Evolutionary conservation across 176 grass and related monocot species (phyloP).

Genomic region (Coix lacrymajobi): DNA sequence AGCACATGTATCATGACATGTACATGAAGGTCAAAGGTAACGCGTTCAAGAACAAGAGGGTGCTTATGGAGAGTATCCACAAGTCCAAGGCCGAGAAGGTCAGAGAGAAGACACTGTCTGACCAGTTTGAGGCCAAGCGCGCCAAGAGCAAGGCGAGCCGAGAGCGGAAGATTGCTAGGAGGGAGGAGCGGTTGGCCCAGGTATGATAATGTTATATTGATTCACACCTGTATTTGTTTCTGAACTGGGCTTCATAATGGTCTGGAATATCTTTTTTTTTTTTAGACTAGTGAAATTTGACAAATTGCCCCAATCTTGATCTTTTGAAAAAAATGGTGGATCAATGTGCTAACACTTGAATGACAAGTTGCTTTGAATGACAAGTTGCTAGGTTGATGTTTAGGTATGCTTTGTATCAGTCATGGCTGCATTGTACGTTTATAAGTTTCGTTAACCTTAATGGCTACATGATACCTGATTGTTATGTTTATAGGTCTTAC

Average conservation of each 20-base stretch:
- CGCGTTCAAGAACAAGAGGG: not conserved
- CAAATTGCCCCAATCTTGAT: not conserved
- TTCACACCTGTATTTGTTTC: not conserved
- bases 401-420: not conserved
- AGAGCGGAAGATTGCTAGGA: not conserved
- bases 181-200: not conserved
- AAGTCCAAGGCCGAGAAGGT: not conserved
- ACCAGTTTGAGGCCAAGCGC: slow-evolving; percentile 5
- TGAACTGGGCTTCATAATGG: not conserved
- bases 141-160: not conserved
- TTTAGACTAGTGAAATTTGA: not conserved
- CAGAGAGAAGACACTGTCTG: not conserved
- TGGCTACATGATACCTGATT: no score
- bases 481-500: not conserved
- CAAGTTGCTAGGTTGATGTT: not conserved
- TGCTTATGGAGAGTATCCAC: not conserved
- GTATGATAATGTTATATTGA: not conserved
- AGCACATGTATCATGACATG: not conserved
- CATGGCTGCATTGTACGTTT: not conserved
- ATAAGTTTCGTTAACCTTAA: no score
- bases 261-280: not conserved
- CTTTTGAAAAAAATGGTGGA: not conserved
- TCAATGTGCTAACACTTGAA: not conserved
- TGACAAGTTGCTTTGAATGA: not conserved
- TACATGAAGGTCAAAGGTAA: slow-evolving; percentile 1